Base-by-base conservation (phyloP, 192 early-diverging fungal species). In the Backusella macrospora region DNA sequence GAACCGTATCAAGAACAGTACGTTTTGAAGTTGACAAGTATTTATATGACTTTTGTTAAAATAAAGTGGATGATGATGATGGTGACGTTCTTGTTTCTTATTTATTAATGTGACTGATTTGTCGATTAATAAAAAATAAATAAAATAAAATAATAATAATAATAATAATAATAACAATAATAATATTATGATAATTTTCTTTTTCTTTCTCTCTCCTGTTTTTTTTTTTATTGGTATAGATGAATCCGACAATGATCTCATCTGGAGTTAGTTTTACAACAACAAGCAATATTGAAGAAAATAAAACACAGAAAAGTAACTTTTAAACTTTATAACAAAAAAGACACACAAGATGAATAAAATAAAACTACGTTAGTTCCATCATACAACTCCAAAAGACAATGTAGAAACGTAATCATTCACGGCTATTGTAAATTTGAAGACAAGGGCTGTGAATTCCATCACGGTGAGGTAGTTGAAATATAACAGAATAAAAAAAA, bases 21-120 rank as follows among this genome's bases (percentile, higher is more conserved):
- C 84, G 88, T 64, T 98, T 98, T 84, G 94, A 97, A 29, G 82
- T 99, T 68, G 88, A 89, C 40, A 90, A 92, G 59, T 99, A 91
- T 70, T 84, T 96, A 4, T 89, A 90, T 77, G 89, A 94, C 74
- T 88, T 87, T 40, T 45, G 62, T 37, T 72, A 72, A 18, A 5
- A 65, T 46, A 46, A 46, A 59, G 26, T 26, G n/a, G n/a, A n/a
- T 59, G 26, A 59, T 26, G 26, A 18, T 26, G 26, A 18, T 26
- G 12, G 26, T 59, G 52, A 59, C 52, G 52, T 26, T 59, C 21
- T 34, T 59, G 49, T 52, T 52, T 52, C 49, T 18, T 52, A 59
- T 59, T 12, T 26, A 59, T 8, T 26, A 59, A 23, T 59, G 52
- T 59, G 52, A 59, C 52, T 59, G 52, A 59, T 55, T 23, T 52